Percentiles rank a stretch among this genome's conserved stretches.
phyloP scores from a whole-genome alignment of 2,329 filamentous ascomycete genomes.

The Pseudogymnoascus sp. region DNA sequence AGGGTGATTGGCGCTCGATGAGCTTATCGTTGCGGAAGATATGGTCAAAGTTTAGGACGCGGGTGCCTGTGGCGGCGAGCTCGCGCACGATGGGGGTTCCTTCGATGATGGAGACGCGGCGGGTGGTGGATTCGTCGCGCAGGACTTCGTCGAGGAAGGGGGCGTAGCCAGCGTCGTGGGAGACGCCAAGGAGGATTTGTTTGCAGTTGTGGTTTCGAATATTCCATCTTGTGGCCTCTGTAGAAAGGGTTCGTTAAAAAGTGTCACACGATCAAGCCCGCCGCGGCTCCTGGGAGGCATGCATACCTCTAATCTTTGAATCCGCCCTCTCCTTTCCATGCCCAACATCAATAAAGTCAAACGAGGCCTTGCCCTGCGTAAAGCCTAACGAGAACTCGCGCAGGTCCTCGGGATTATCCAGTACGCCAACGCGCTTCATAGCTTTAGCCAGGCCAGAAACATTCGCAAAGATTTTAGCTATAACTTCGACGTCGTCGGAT shows the following conservation, averaged over 20 bases:
- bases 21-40: constrained; percentile 49
- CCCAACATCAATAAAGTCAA: constrained; percentile 57
- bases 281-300: background rate
- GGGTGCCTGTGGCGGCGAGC: constrained; percentile 38
- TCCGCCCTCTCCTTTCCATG: constrained; percentile 49
- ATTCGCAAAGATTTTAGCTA: constrained; percentile 49
- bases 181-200: constrained; percentile 52
- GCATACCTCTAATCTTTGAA: constrained; percentile 50
- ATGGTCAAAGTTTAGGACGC: constrained; percentile 37
- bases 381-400: constrained; percentile 52
- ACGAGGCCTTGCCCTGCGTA: constrained; percentile 47
- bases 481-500: constrained; percentile 41
- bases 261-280: background rate
- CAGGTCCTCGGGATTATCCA: constrained; percentile 38
- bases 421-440: constrained; percentile 39
- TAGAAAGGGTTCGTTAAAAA: constrained; percentile 12
- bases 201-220: constrained; percentile 53
- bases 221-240: constrained; percentile 42
- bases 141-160: constrained; percentile 49
- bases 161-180: constrained; percentile 52
- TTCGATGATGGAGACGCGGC: constrained; percentile 45
- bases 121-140: constrained; percentile 33
- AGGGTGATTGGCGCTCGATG: constrained; percentile 28
- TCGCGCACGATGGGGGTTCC: constrained; percentile 43
- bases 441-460: constrained; percentile 41